phyloP scores from a whole-genome alignment of 2,329 filamentous ascomycete genomes.

The Exserohilum turcica region DNA sequence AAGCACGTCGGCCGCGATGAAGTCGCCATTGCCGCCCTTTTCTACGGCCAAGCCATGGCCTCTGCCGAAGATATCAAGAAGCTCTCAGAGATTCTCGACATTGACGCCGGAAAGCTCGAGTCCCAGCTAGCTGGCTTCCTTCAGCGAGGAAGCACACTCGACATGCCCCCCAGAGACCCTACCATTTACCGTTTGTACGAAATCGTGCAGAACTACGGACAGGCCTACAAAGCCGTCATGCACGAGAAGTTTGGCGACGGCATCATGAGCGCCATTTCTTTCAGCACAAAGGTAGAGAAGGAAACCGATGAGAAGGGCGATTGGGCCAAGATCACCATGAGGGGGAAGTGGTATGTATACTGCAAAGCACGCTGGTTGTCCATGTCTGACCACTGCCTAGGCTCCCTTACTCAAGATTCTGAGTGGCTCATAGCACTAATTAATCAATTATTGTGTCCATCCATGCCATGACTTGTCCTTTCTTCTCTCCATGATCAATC shows the following conservation, averaged over 20 bases:
- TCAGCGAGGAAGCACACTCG: slow-evolving; percentile 76
- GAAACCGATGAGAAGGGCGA: slow-evolving; percentile 84
- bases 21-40: slow-evolving; percentile 83
- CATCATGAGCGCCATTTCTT: slow-evolving; percentile 95
- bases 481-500: background rate
- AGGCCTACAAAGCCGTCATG: slow-evolving; percentile 91
- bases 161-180: slow-evolving; percentile 84
- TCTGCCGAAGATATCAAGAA: slow-evolving; percentile 70
- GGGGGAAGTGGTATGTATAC: slow-evolving; percentile 74
- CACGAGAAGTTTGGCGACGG: slow-evolving; percentile 85
- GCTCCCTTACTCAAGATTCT: slow-evolving; percentile 58
- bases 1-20: slow-evolving; percentile 75
- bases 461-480: background rate
- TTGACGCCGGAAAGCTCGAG: slow-evolving; percentile 63
- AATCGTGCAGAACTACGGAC: slow-evolving; percentile 95
- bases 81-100: slow-evolving; percentile 68
- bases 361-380: background rate
- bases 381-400: slow-evolving; percentile 37
- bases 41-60: slow-evolving; percentile 85
- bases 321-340: slow-evolving; percentile 84
- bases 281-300: slow-evolving; percentile 90
- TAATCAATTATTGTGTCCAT: background rate
- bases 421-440: slow-evolving; percentile 1
- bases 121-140: slow-evolving; percentile 74
- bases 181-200: slow-evolving; percentile 91